Evolutionary conservation across 202 grass and related monocot genomes (phyloP).

Genomic region (Carex arenaria): DNA sequence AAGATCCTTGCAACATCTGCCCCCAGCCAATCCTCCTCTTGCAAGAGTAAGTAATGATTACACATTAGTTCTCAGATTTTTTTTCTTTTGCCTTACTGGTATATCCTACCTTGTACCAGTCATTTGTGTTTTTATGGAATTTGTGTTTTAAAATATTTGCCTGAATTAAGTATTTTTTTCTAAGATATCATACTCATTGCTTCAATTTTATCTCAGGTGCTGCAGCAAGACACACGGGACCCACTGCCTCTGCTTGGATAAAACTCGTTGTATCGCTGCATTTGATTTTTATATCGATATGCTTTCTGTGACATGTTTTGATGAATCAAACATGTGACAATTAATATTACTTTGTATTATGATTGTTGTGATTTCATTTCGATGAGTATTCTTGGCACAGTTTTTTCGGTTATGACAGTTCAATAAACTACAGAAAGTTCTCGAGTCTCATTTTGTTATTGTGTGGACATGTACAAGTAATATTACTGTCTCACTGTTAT

Average conservation of each 20-base stretch:
- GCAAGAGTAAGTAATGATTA: constrained; percentile 41
- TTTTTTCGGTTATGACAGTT: constrained; percentile 5
- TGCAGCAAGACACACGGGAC: constrained; percentile 22
- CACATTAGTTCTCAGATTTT: neutral
- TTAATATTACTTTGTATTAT: neutral
- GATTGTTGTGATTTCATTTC: constrained; percentile 23
- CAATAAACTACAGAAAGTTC: constrained; percentile 36
- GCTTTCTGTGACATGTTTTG: constrained; percentile 38
- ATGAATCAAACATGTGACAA: neutral
- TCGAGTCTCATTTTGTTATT: neutral
- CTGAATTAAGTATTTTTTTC: neutral
- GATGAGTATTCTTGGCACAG: constrained; percentile 4
- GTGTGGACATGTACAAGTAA: neutral
- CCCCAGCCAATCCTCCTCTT: constrained; percentile 17
- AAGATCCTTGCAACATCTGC: constrained; percentile 19
- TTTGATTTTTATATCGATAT: constrained; percentile 39
- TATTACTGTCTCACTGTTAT: neutral
- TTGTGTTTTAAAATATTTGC: neutral
- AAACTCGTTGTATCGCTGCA: constrained; percentile 30
- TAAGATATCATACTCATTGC: neutral
- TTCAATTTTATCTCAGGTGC: constrained; percentile 28
- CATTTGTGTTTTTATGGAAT: neutral
- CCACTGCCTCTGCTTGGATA: constrained; percentile 26
- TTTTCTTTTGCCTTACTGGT: neutral
- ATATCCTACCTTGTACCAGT: neutral